Evolutionary conservation across 306 rosid genomes (phyloP), one percentile per base, ranked within the genome.

Genomic region (Prunus kanzakura): DNA sequence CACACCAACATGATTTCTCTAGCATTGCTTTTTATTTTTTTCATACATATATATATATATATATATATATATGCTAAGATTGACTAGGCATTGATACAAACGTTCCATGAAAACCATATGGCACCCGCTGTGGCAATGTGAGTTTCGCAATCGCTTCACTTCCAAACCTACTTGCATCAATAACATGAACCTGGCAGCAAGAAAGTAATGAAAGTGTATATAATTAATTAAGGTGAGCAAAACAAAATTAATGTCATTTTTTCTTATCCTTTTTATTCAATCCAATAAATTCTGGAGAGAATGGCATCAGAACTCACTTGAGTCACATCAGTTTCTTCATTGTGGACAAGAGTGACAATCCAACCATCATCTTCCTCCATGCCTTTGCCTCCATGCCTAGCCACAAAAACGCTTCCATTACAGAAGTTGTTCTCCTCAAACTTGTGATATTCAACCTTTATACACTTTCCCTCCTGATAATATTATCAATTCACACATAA

Each of bases 351-450:
- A 72, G 88, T 78, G 62, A 93, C 70, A 52, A 91, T 82, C 97
- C 92, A 93, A 46, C 91, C 98, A 57, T 91, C 98, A 80, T 93
- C 95, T 86, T 91, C 98, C 68, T 87, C 84, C 13, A 57, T 1
- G 0, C 41, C 41, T 35, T 35, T 35, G n/a, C 85, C 89, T 60
- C 77, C 85, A 22, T 75, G 68, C 85, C 51, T 84, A 0, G 90
- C 69, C 13, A 88, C 89, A 80, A 93, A 93, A 2, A 84, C 64
- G 29, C 89, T 73, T 35, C 94, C 98, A 25, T 63, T 82, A 84
- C 94, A 87, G 60, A 78, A 93, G 32, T 72, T 82, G 27, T 81
- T 87, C 67, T 84, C 68, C 87, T 78, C 94, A 67, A 89, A 79
- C 87, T 85, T 79, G 49, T 85, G 92, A 25, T 77, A 82, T 74